phyloP scores from a whole-genome alignment of 225 moss, liverwort and hornwort species.

The Straminergon stramineum region DNA sequence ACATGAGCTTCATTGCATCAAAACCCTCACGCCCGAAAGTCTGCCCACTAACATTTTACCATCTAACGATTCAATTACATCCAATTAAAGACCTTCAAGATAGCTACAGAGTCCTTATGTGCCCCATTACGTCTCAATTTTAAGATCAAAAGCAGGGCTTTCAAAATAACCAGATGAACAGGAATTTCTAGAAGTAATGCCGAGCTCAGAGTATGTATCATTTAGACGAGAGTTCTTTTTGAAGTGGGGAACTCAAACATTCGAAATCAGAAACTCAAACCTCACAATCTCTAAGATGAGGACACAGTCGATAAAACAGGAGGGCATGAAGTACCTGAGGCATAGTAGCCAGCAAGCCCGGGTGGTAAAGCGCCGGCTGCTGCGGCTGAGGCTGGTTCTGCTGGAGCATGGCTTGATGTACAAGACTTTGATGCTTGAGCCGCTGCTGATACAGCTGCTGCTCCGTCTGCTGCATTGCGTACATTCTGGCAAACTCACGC shows the following conservation, averaged over 20 bases:
- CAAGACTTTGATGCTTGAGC: slow-evolving; percentile 71
- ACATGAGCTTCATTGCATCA: not conserved
- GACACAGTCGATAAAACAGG: not conserved
- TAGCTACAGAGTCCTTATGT: not conserved
- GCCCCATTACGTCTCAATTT: not conserved
- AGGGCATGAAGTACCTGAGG: slow-evolving; percentile 37
- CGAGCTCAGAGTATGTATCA: not conserved
- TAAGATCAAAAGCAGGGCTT: not conserved
- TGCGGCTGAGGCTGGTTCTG: slow-evolving; percentile 49
- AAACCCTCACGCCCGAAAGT: not conserved
- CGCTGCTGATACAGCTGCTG: slow-evolving; percentile 90
- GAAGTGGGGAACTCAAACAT: not conserved
- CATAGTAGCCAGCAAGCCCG: slow-evolving; percentile 47
- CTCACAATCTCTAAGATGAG: not conserved
- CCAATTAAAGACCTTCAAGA: not conserved
- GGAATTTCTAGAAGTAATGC: not conserved
- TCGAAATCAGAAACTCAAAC: not conserved
- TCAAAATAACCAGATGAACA: not conserved
- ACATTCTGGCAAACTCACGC: slow-evolving; percentile 51
- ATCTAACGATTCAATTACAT: not conserved
- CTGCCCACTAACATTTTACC: not conserved
- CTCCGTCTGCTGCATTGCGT: slow-evolving; percentile 73
- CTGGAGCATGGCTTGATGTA: slow-evolving; percentile 94
- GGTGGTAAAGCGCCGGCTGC: slow-evolving; percentile 52
- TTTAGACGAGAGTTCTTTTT: not conserved